Evolutionary conservation across 371 early-diverging fungal genomes (phyloP).

Genomic region (Mucor saturninus): DNA sequence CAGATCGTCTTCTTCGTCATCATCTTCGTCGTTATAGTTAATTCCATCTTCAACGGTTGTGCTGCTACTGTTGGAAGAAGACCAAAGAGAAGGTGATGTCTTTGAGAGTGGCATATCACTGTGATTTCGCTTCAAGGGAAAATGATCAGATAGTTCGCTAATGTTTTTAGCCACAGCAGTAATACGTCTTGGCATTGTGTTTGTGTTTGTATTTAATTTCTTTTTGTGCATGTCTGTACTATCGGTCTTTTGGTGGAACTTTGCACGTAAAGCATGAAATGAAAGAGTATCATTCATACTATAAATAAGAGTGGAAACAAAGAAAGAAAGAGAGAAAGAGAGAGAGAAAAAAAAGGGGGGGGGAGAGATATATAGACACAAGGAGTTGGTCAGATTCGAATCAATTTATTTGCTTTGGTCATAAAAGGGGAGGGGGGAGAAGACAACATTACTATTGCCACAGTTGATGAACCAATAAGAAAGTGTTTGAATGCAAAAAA

Average conservation of each 20-base stretch:
- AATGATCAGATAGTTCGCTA: slow-evolving; percentile 19
- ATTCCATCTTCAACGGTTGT: slow-evolving; percentile 5
- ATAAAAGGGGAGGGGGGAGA: too few relatives aligned
- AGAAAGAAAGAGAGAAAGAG: background rate
- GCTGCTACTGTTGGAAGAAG: slow-evolving; percentile 14
- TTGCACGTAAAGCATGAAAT: slow-evolving; percentile 22
- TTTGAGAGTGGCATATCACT: slow-evolving; percentile 7
- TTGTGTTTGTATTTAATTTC: background rate
- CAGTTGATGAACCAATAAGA: background rate
- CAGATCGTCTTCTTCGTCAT: background rate
- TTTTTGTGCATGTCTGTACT: background rate
- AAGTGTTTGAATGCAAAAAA: background rate
- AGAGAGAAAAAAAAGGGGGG: background rate
- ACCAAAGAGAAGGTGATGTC: slow-evolving; percentile 18
- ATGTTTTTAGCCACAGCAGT: slow-evolving; percentile 15
- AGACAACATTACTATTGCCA: too few relatives aligned
- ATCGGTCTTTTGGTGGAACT: slow-evolving; percentile 5
- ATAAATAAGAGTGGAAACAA: too few relatives aligned
- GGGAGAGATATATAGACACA: background rate
- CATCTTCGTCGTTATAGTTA: background rate
- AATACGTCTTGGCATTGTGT: slow-evolving; percentile 11
- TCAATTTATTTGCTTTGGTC: background rate
- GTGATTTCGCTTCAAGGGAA: slow-evolving; percentile 7
- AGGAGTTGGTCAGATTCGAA: background rate
- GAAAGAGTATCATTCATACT: slow-evolving; percentile 9